phyloP scores from a whole-genome alignment of 23 red algal species.

The Gracilaria gracilis region DNA sequence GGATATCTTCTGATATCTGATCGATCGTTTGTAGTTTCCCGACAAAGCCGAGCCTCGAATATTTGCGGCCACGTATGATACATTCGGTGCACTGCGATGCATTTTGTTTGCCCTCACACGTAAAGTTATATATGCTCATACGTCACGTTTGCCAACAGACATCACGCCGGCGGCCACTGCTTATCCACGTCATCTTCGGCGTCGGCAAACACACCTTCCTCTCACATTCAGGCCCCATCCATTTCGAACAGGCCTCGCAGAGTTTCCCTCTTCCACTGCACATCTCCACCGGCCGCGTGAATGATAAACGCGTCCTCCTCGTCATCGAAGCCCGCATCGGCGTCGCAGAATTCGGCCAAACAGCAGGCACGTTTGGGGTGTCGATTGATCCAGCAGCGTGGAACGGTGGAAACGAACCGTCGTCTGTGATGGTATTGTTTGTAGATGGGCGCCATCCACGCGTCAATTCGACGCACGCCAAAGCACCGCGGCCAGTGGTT shows the following conservation, averaged over 20 bases:
- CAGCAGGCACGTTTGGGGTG: background rate
- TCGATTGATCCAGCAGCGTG: constrained; percentile 15
- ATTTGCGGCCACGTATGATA: too few relatives aligned
- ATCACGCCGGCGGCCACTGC: background rate
- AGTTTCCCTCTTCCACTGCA: background rate
- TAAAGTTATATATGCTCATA: too few relatives aligned
- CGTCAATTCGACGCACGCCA: background rate
- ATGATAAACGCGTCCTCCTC: constrained; percentile 21
- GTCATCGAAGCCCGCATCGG: constrained; percentile 6
- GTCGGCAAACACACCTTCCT: background rate
- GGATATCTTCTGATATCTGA: too few relatives aligned
- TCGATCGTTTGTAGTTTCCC: too few relatives aligned
- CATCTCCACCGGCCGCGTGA: constrained; percentile 5
- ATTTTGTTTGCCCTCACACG: too few relatives aligned
- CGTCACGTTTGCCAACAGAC: too few relatives aligned
- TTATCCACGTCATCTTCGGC: background rate
- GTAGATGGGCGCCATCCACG: background rate
- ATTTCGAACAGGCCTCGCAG: background rate
- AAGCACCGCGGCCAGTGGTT: constrained; percentile 7
- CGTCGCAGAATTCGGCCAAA: constrained; percentile 10
- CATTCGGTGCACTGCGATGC: too few relatives aligned
- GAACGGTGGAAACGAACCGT: constrained; percentile 4
- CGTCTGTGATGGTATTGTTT: background rate
- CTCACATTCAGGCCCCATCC: background rate
- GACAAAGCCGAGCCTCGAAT: too few relatives aligned